Percentiles rank a stretch among this genome's conserved stretches.
These are phyloP conservation scores for Pulveroboletus sp. DNA, from an alignment of 768 basidiomycete genomes.

Conservation along the genomic window DNA sequence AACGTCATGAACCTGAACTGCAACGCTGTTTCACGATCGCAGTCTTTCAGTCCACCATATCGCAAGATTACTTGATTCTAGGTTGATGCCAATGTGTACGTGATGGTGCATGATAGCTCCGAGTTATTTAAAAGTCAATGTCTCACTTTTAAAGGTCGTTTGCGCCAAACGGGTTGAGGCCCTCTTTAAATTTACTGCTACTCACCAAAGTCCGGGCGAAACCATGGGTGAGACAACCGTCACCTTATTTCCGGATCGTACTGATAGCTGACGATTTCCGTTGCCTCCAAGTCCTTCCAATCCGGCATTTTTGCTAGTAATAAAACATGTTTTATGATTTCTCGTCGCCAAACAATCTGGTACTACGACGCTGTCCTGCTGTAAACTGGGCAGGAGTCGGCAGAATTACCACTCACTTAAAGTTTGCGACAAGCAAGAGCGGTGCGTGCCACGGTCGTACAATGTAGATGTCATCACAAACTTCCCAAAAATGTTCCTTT, in stretches of 20 bases:
- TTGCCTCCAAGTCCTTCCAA: background rate
- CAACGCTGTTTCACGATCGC: too few relatives aligned
- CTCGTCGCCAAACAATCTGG: background rate
- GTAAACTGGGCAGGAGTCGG: background rate
- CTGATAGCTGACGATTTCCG: background rate
- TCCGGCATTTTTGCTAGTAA: constrained; percentile 3
- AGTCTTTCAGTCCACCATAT: too few relatives aligned
- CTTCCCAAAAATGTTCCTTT: background rate
- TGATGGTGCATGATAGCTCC: too few relatives aligned
- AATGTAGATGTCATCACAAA: background rate
- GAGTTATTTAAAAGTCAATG: constrained; percentile 14
- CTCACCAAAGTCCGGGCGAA: background rate
- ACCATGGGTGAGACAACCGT: constrained; percentile 16
- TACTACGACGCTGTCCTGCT: background rate
- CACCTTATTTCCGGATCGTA: constrained; percentile 5
- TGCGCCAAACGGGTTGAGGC: background rate
- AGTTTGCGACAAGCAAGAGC: background rate
- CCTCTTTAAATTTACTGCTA: background rate
- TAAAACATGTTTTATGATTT: background rate
- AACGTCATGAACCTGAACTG: too few relatives aligned
- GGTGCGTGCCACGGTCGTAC: background rate
- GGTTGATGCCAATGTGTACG: too few relatives aligned
- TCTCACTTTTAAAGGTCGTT: constrained; percentile 17
- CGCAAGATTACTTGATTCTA: too few relatives aligned
- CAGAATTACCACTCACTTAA: too few relatives aligned